A percentile compares a stretch with the other conserved stretches of the same genome.
phyloP scores from a whole-genome alignment of 495 filamentous ascomycete genomes.

The Aspergillus sclerotioniger region DNA sequence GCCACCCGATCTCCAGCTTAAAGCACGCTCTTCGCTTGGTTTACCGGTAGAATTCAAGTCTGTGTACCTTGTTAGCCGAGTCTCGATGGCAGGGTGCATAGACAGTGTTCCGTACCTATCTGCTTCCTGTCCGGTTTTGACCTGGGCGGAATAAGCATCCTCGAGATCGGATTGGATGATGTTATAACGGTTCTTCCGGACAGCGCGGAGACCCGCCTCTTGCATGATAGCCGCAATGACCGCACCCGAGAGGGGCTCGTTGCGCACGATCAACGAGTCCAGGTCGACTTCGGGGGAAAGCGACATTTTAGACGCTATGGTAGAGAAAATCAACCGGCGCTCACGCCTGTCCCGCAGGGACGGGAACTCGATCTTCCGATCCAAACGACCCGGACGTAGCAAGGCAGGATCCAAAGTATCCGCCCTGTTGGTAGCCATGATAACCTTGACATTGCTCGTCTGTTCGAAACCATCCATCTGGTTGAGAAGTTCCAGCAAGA shows the following conservation, averaged over 20 bases:
- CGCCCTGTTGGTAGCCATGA: conserved; percentile 98
- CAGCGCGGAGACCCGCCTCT: conserved; percentile 91
- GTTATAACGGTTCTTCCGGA: conserved; percentile 97
- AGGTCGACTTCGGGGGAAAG: conserved; percentile 94
- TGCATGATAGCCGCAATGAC: conserved; percentile 99
- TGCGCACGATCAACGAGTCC: conserved; percentile 91
- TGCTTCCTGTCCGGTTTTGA: conserved; percentile 81
- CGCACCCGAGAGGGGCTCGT: conserved; percentile 91
- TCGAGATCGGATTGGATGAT: conserved; percentile 96
- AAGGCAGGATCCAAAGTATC: conserved; percentile 95
- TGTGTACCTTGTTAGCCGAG: conserved; percentile 26
- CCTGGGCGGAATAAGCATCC: conserved; percentile 92
- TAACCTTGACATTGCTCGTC: conserved; percentile 97
- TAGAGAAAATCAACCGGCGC: conserved; percentile 91
- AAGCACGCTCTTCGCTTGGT: conserved; percentile 4
- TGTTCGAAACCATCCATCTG: conserved; percentile 99
- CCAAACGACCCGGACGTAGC: conserved; percentile 89
- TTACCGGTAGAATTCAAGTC: conserved; percentile 59
- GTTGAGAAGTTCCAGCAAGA: conserved; percentile 92
- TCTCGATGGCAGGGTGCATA: background rate
- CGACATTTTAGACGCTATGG: conserved; percentile 95
- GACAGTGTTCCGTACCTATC: conserved; percentile 42
- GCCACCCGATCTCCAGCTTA: conserved; percentile 19
- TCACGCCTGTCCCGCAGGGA: conserved; percentile 86
- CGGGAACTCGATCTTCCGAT: conserved; percentile 98